These are phyloP conservation scores for Xylariaceae sp. DNA, from an alignment of 2,329 filamentous ascomycete genomes.

Conservation along the genomic window DNA sequence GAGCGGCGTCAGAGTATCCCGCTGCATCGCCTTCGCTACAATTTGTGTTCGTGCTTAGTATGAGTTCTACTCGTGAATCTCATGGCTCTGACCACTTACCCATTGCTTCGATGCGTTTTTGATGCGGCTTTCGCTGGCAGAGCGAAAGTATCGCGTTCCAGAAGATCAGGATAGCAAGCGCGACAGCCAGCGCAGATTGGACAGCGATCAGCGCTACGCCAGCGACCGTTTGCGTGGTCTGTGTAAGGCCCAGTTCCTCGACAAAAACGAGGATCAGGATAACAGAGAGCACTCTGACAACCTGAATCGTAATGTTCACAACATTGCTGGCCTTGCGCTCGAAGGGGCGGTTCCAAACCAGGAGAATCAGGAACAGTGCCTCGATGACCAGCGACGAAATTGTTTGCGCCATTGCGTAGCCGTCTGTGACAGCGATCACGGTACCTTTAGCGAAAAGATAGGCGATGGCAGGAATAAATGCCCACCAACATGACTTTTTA, in stretches of 20 bases:
- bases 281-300: conserved; percentile 84
- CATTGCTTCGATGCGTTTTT: conserved; percentile 81
- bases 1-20: conserved; percentile 79
- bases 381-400: conserved; percentile 80
- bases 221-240: conserved; percentile 91
- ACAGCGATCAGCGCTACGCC: conserved; percentile 92
- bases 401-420: conserved; percentile 79
- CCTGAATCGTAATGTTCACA: conserved; percentile 90
- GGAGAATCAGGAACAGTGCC: conserved; percentile 69
- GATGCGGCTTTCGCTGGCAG: conserved; percentile 86
- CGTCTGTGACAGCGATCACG: conserved; percentile 80
- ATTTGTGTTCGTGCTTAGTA: conserved; percentile 22
- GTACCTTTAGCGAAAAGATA: conserved; percentile 91
- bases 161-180: conserved; percentile 81
- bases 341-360: conserved; percentile 84
- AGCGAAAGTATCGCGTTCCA: conserved; percentile 85
- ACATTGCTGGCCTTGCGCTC: conserved; percentile 83
- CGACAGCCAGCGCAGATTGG: conserved; percentile 77
- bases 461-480: conserved; percentile 84
- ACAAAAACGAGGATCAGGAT: conserved; percentile 90
- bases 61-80: background rate
- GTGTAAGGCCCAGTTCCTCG: conserved; percentile 81
- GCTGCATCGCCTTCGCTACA: conserved; percentile 68
- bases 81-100: conserved; percentile 55
- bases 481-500: conserved; percentile 94